These are phyloP conservation scores for Apiotrichum sp. DNA, from an alignment of 1,284 basidiomycete genomes.

Conservation along the genomic window DNA sequence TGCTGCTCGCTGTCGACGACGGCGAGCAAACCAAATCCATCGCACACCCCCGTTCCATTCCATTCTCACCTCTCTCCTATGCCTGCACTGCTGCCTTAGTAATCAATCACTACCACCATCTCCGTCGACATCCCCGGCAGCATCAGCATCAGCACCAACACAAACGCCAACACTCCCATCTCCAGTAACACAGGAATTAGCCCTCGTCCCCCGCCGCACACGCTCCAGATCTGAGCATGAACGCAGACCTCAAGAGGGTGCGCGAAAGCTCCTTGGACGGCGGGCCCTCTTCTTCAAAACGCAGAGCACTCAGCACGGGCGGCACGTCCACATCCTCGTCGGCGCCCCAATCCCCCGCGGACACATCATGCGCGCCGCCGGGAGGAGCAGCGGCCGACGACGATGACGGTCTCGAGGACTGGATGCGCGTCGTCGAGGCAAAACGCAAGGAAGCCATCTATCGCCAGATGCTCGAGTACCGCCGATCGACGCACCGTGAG, in stretches of 20 bases:
- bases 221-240: slow-evolving; percentile 25
- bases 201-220: slow-evolving; percentile 5
- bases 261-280: slow-evolving; percentile 36
- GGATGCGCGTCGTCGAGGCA: slow-evolving; percentile 44
- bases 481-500: slow-evolving; percentile 68
- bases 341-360: slow-evolving; percentile 1
- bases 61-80: too few relatives aligned
- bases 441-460: slow-evolving; percentile 89
- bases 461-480: slow-evolving; percentile 84
- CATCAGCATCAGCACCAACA: too few relatives aligned
- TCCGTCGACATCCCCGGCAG: too few relatives aligned
- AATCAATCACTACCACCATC: too few relatives aligned
- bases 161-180: too few relatives aligned
- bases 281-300: slow-evolving; percentile 28
- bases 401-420: slow-evolving; percentile 37
- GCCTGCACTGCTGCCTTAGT: too few relatives aligned
- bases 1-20: too few relatives aligned
- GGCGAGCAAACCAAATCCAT: too few relatives aligned
- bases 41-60: too few relatives aligned
- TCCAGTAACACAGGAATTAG: too few relatives aligned
- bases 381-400: slow-evolving; percentile 12
- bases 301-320: slow-evolving; percentile 25
- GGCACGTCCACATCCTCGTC: slow-evolving; percentile 9
- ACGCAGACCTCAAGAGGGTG: slow-evolving; percentile 44
- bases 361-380: background rate